Percentiles rank a stretch among this genome's conserved stretches.
phyloP scores from a whole-genome alignment of 2,329 filamentous ascomycete genomes.

The Onygenales sp. region DNA sequence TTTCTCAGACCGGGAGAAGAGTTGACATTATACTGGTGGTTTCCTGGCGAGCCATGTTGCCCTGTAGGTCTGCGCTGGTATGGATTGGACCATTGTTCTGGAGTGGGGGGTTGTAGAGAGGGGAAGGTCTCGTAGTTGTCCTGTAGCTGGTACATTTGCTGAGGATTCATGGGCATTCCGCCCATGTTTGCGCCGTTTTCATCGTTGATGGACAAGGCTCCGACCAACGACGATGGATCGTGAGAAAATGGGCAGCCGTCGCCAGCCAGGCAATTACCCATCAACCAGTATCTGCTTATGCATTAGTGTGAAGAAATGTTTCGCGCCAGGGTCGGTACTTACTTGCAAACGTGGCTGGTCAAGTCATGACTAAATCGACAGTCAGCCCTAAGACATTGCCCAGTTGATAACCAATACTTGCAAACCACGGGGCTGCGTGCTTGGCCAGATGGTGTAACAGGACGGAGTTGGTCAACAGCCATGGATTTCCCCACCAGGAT shows the following conservation, averaged over 20 bases:
- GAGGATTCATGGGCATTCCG: slow-evolving; percentile 42
- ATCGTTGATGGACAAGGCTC: slow-evolving; percentile 65
- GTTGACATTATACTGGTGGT: slow-evolving; percentile 6
- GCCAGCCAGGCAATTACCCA: slow-evolving; percentile 88
- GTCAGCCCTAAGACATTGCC: slow-evolving; percentile 90
- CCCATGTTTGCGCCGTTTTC: slow-evolving; percentile 39
- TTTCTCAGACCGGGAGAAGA: slow-evolving; percentile 31
- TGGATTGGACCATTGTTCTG: slow-evolving; percentile 50
- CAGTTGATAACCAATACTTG: slow-evolving; percentile 92
- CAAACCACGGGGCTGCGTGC: slow-evolving; percentile 83
- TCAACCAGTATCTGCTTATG: slow-evolving; percentile 72
- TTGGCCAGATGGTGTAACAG: slow-evolving; percentile 65
- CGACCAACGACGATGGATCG: slow-evolving; percentile 79
- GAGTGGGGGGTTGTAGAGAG: slow-evolving; percentile 53
- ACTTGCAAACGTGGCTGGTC: slow-evolving; percentile 97
- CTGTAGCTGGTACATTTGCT: slow-evolving; percentile 65
- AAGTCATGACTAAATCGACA: slow-evolving; percentile 96
- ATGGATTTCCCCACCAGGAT: slow-evolving; percentile 87
- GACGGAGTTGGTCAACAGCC: slow-evolving; percentile 59
- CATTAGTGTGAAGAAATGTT: slow-evolving; percentile 1
- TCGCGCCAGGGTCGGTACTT: slow-evolving; percentile 37
- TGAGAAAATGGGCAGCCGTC: slow-evolving; percentile 95
- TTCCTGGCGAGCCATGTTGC: slow-evolving; percentile 19
- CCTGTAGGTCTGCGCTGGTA: slow-evolving; percentile 35
- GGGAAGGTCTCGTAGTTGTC: slow-evolving; percentile 75